Conservation (phyloP, 495 filamentous ascomycete species). For the Chaetomium cochliodes region DNA sequence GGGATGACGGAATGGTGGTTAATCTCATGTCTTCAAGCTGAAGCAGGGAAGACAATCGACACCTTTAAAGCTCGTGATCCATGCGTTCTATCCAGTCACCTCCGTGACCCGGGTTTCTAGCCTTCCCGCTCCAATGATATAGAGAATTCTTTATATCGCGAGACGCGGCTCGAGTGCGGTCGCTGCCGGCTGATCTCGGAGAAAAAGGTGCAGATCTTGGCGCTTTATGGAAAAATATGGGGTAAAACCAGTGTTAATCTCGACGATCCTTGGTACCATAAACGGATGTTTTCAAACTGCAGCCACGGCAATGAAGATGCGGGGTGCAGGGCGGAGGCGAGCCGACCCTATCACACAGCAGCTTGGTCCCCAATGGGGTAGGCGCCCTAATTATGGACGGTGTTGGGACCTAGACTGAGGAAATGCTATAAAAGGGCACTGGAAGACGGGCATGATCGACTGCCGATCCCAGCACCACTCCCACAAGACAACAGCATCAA, state of each 20-base stretch:
- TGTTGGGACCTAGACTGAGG: not conserved
- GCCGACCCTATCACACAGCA: not conserved
- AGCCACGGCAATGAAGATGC: not conserved
- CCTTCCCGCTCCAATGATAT: not conserved
- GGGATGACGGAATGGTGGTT: not conserved
- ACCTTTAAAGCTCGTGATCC: not conserved
- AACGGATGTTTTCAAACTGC: conserved; percentile 2
- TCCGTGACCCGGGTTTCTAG: not conserved
- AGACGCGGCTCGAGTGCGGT: not conserved
- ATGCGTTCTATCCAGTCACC: not conserved
- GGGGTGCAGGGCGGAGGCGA: not conserved
- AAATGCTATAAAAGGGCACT: conserved; percentile 1
- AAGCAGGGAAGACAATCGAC: not conserved
- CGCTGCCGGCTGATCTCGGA: conserved; percentile 5
- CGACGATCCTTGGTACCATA: not conserved
- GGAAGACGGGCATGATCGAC: not conserved
- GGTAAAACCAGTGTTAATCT: not conserved
- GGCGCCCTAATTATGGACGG: not conserved
- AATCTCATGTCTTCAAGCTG: not conserved
- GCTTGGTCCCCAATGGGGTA: not conserved
- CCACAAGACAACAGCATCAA: not conserved
- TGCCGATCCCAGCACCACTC: not conserved
- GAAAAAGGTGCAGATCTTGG: conserved; percentile 2
- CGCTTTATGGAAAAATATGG: conserved; percentile 10
- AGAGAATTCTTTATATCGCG: not conserved